Base-by-base conservation (phyloP, 352 stramenopile species). In the Phytophthora foliorum region DNA sequence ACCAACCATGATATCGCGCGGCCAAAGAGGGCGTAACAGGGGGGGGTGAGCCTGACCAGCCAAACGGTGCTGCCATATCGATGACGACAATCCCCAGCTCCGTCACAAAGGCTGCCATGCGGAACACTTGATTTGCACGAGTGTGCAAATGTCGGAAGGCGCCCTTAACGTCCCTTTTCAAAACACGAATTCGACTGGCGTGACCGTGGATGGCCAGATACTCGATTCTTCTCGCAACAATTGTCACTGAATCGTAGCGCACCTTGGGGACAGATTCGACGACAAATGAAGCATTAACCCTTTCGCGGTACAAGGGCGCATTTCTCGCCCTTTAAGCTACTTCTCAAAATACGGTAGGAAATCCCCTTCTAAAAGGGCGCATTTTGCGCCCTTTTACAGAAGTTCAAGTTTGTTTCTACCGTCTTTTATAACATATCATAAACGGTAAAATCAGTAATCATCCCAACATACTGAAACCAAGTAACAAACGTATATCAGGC, bases 121-220 rank as follows among this genome's bases (percentile, higher is more conserved):
- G 31, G 36, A 52, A 46, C 2, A 42, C n/a, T 31, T 69, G 61
- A 9, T 16, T 17, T n/a, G 61, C 22, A 7, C 54, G 19, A 3
- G 34, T 63, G 6, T n/a, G 17, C 6, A 69, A 32, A 14, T 69
- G 52, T 6, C 52, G 31, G 31, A 63, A 69, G 3, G 53, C 52
- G 14, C 41, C 13, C 49, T 69, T 69, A 6, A 69, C 53, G n/a
- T 63, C 61, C 8, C 61, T 45, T 58, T 69, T 63, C 2, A 63
- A 19, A 13, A 69, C 27, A 2, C 13, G 34, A n/a, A 63, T 48
- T 4, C 38, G 49, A 5, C 31, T 31, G 44, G 16, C 31, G 21
- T 56, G 14, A 16, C 49, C 29, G n/a, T 41, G 4, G 13, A 10
- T 14, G 10, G 19, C 42, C n/a, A 50, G 24, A 6, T 34, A 1